phyloP scores from a whole-genome alignment of 2,329 filamentous ascomycete species.

The Aspergillus oerlinghausenensis region DNA sequence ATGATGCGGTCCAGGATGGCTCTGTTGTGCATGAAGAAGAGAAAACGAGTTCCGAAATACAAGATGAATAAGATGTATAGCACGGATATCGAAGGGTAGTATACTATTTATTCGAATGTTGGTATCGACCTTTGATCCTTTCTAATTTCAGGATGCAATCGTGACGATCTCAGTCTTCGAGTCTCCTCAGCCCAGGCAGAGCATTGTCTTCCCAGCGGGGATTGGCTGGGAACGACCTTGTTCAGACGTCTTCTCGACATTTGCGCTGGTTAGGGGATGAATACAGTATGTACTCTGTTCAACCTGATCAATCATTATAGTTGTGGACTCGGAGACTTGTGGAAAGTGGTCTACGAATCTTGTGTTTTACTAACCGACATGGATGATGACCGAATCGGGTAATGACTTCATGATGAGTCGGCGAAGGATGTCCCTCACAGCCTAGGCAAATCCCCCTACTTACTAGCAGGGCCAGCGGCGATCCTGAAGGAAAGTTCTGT shows the following conservation, averaged over 20 bases:
- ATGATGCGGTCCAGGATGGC: neutral
- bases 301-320: neutral
- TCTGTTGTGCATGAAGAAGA: neutral
- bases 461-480: neutral
- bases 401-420: neutral
- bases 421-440: neutral
- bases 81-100: neutral
- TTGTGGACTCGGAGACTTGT: neutral
- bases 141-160: neutral
- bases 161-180: neutral
- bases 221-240: neutral
- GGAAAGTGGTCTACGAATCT: too few species aligned
- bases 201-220: neutral
- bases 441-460: neutral
- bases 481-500: neutral
- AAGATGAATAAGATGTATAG: neutral
- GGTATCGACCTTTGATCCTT: neutral
- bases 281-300: neutral
- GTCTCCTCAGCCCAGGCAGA: neutral
- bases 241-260: too few species aligned
- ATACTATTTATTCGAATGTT: neutral
- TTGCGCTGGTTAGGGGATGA: too few species aligned
- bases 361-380: neutral
- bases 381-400: neutral
- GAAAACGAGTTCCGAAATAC: too few species aligned